Percentiles rank a stretch among this genome's conserved stretches.
These are phyloP conservation scores for Fusarium equiseti DNA, from an alignment of 2,329 filamentous ascomycete species.

Conservation along the genomic window DNA sequence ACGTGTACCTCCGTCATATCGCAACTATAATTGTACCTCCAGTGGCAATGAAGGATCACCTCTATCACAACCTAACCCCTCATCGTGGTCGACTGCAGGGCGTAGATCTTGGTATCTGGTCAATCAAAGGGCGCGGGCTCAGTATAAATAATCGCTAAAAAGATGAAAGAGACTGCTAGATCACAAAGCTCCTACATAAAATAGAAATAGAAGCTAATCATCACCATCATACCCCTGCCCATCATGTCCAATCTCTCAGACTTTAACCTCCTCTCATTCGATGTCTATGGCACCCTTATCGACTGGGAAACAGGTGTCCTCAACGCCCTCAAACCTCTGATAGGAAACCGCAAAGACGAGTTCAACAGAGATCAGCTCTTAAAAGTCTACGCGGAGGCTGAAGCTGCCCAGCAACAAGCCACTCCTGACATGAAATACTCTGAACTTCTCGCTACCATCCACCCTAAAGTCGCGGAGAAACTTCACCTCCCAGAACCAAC, in stretches of 20 bases:
- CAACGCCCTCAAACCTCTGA: slow-evolving; percentile 63
- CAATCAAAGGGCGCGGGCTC: slow-evolving; percentile 28
- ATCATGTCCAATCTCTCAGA: slow-evolving; percentile 42
- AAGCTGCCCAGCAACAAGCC: slow-evolving; percentile 63
- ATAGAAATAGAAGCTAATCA: neutral
- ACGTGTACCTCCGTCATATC: neutral
- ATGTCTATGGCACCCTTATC: slow-evolving; percentile 84
- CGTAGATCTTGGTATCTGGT: slow-evolving; percentile 1
- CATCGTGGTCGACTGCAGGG: neutral
- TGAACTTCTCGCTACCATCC: slow-evolving; percentile 64
- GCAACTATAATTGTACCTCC: neutral
- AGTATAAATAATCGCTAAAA: slow-evolving; percentile 8
- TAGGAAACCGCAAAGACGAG: slow-evolving; percentile 50
- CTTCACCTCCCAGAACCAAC: slow-evolving; percentile 54
- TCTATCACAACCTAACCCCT: neutral
- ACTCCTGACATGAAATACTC: slow-evolving; percentile 71
- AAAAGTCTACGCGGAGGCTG: slow-evolving; percentile 58
- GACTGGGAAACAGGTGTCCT: slow-evolving; percentile 80
- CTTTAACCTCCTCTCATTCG: slow-evolving; percentile 71
- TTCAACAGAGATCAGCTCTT: slow-evolving; percentile 56
- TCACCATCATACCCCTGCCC: neutral
- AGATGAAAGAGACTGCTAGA: neutral
- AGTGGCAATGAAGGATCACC: neutral
- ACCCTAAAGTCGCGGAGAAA: slow-evolving; percentile 60
- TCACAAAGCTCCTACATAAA: neutral